Evolutionary conservation across 2,329 filamentous ascomycete genomes (phyloP), one percentile per base, ranked within the genome.

Genomic region (Rasamsonia emersonii): DNA sequence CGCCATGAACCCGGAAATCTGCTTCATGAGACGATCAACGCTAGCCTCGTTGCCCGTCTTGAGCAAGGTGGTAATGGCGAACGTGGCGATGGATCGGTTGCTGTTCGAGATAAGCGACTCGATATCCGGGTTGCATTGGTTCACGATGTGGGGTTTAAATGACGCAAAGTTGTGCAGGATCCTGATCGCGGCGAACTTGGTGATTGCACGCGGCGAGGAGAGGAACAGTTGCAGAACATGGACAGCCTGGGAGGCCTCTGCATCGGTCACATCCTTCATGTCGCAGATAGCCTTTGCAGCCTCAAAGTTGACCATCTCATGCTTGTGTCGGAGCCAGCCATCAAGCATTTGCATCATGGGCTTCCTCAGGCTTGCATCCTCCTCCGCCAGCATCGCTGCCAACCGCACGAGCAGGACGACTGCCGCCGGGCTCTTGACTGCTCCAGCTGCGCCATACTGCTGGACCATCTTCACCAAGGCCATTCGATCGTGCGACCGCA

Each of bases 381-480:
- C 91, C 58, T 94, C 86, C 18, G 89, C 89, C 41, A 98, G 70
- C 68, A 94, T 91, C 24, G 89, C 85, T 19, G 91, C 91, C 43
- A 98, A 67, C 46, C 91, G 77, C 34, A 98, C 91, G 17, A 98
- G 73, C 75, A 98, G 80, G 30, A 98, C 77, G 37, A 88, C 81
- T 19, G 88, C 91, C 38, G 89, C 85, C 13, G 91, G 86, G 61
- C 84, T 95, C 77, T 95, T 96, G 41, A 96, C 81, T 8, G 86
- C 86, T 37, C 91, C 91, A 10, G 86, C 77, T 32, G 81, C 80
- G 32, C 86, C 86, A 57, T 95, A 96, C 61, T 98, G 91, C 67
- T 98, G 91, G n/a, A 98, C 89, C 91, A 98, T 96, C 74, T 98
- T 98, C 39, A 96, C 89, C 49, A 98, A 67, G 14, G 91, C 88